Evolutionary conservation across 108 stramenopile genomes (phyloP), one percentile per base, ranked within the genome.

Genomic region (Hondaea fermentalgiana): DNA sequence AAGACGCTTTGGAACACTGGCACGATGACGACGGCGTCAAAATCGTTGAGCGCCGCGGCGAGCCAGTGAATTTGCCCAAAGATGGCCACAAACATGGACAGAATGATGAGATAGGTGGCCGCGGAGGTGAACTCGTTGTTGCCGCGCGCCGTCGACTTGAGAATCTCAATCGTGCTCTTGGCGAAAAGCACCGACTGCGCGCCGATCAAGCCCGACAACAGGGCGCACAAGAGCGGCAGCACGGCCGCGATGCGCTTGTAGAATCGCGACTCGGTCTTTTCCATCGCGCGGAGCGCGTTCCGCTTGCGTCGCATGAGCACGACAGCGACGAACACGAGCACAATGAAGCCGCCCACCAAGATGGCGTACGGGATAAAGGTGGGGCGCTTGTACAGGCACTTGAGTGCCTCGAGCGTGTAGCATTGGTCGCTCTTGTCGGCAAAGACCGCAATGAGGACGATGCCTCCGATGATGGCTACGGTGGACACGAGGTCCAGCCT

Each of bases 1-100:
- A 90, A 90, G 12, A 88, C 60, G 49, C 83, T 58, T 87, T 87
- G 83, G 71, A 90, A 90, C n/a, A 90, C 90, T 3, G 90, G 90
- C 21, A 90, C 90, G 58, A 90, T 87, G 59, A 88, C 47, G 55
- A 90, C 60, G 5, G 90, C 87, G 57, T 90, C 90, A 57, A 90
- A 90, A 17, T 43, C 23, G 35, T 72, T 58, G 12, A 90, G 57
- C 35, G 76, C 90, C 51, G 28, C 6, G 10, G 90, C 90, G 44
- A 90, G 87, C 83, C 64, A 90, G 71, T 90, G 90, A 19, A 87
- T 87, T 55, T 90, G 87, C 17, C 87, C 58, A 21, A 90, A 60
- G 2, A 88, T 87, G 64, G 58, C 59, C 21, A 72, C 45, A 1
- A 88, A 44, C 87, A 88, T 90, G 19, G 58, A 43, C 19, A 87